Evolutionary conservation across 176 grass and related monocot species (phyloP), one percentile per base, ranked within the genome.

Genomic region (Musa acuminata): DNA sequence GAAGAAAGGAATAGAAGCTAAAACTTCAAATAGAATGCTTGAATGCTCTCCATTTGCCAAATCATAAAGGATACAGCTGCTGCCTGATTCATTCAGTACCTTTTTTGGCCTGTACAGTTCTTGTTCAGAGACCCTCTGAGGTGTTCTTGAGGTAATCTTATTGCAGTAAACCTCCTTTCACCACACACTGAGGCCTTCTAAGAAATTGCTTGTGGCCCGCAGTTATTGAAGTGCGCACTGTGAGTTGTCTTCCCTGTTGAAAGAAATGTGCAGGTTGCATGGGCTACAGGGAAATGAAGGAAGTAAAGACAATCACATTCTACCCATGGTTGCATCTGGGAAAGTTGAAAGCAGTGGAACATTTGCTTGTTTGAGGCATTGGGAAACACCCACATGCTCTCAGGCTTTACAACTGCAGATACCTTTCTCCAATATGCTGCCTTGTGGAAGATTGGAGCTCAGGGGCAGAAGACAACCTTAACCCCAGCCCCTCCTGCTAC

Each of bases 341-440:
- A 71, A 21, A 51, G 17, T n/a, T 3, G 49, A 22, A 48, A 71
- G 43, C 11, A 22, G 35, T 49, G 68, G 35, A 51, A 49, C 68
- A 71, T 71, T 51, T 71, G 68, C 49, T 71, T 49, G 35, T 71
- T 71, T 20, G 2, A 49, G 17, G 20, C 48, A 71, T 51, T 71
- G 68, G n/a, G 20, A 13, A 52, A 71, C 51, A 21, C 68, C 68
- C 68, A 71, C 68, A 71, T 71, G 68, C 48, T 71, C 17, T 52
- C 19, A 72, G 24, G 65, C 65, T 68, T 68, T 68, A 35, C 65
- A 14, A 29, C 65, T 5, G 25, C 25, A 7, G 65, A 68, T 68
- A 43, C 8, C 65, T 68, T 25, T 68, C 65, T 43, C 65, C n/a
- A 1, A n/a, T 19, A 23, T 35, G 6, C 65, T 68, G 65, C 65